Evolutionary conservation across 768 basidiomycete genomes (phyloP).

Genomic region (Cystobasidium onofrii): DNA sequence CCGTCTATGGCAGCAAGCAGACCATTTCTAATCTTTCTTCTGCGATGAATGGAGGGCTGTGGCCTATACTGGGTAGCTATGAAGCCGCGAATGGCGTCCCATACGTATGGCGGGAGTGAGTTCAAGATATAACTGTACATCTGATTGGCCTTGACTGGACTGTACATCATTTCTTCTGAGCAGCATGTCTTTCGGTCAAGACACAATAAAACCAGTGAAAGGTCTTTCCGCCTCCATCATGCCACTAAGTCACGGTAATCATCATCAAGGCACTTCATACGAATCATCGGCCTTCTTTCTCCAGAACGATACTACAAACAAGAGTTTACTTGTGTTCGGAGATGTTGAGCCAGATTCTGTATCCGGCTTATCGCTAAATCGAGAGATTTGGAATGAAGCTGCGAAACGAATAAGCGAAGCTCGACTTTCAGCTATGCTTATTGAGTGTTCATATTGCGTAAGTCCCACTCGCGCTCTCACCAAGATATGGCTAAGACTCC

Average conservation of each 20-base stretch:
- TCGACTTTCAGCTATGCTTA: slow-evolving; percentile 68
- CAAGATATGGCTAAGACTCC: background rate
- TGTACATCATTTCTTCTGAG: background rate
- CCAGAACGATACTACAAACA: slow-evolving; percentile 53
- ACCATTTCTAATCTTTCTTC: slow-evolving; percentile 14
- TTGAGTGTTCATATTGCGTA: slow-evolving; percentile 67
- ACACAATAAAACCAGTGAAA: slow-evolving; percentile 53
- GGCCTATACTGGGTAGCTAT: slow-evolving; percentile 77
- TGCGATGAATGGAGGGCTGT: slow-evolving; percentile 63
- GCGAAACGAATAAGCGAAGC: slow-evolving; percentile 63
- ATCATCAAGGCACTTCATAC: slow-evolving; percentile 50
- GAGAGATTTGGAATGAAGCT: slow-evolving; percentile 69
- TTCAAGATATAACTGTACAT: too few relatives aligned
- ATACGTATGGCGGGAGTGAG: slow-evolving; percentile 57
- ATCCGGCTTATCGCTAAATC: slow-evolving; percentile 56
- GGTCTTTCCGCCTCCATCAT: slow-evolving; percentile 52
- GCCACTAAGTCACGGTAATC: slow-evolving; percentile 69
- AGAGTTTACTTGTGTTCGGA: slow-evolving; percentile 86
- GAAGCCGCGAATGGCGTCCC: slow-evolving; percentile 51
- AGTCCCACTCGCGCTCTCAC: background rate
- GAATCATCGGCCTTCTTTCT: slow-evolving; percentile 79
- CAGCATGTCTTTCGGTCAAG: slow-evolving; percentile 47
- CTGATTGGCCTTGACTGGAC: slow-evolving; percentile 42
- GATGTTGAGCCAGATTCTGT: slow-evolving; percentile 78
- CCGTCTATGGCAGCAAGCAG: slow-evolving; percentile 22